Conservation (phyloP, 352 stramenopile genomes). For the Globisporangium ultimum region DNA sequence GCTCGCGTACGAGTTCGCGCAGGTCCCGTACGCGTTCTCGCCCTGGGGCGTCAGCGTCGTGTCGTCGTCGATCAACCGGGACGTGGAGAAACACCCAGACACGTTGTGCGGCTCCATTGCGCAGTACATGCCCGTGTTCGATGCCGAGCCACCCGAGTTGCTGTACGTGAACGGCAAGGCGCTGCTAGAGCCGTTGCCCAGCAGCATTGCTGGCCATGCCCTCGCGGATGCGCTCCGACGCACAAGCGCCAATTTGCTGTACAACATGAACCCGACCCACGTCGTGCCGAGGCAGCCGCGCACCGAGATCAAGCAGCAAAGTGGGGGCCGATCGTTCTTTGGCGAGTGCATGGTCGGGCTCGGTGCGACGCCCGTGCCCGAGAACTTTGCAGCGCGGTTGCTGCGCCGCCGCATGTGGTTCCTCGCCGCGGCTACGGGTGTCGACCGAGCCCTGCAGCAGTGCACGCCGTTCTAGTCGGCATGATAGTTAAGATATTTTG, state of each 20-base stretch:
- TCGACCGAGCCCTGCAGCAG: constrained; percentile 9
- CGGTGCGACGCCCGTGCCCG: constrained; percentile 17
- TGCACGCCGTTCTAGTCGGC: background rate
- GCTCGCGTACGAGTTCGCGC: constrained; percentile 45
- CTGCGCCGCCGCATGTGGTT: constrained; percentile 16
- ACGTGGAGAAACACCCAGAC: constrained; percentile 31
- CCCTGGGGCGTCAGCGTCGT: constrained; percentile 37
- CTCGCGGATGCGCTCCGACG: constrained; percentile 10
- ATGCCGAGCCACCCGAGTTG: constrained; percentile 17
- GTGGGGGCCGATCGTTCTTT: background rate
- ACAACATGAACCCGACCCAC: constrained; percentile 47
- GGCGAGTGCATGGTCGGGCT: constrained; percentile 16
- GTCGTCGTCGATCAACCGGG: constrained; percentile 27
- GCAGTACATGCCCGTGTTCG: constrained; percentile 35
- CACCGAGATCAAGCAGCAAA: constrained; percentile 7
- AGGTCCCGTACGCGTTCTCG: constrained; percentile 46
- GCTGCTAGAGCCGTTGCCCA: constrained; percentile 31
- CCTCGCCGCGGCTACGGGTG: constrained; percentile 1
- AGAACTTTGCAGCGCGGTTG: constrained; percentile 11
- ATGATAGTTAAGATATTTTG: too few species aligned
- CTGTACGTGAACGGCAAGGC: constrained; percentile 50
- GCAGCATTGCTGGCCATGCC: too few species aligned
- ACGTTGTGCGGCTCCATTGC: constrained; percentile 40
- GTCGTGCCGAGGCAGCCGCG: constrained; percentile 43
- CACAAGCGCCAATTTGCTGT: constrained; percentile 30